phyloP scores from a whole-genome alignment of 192 early-diverging fungal genomes.

The Gonapodya prolifera region DNA sequence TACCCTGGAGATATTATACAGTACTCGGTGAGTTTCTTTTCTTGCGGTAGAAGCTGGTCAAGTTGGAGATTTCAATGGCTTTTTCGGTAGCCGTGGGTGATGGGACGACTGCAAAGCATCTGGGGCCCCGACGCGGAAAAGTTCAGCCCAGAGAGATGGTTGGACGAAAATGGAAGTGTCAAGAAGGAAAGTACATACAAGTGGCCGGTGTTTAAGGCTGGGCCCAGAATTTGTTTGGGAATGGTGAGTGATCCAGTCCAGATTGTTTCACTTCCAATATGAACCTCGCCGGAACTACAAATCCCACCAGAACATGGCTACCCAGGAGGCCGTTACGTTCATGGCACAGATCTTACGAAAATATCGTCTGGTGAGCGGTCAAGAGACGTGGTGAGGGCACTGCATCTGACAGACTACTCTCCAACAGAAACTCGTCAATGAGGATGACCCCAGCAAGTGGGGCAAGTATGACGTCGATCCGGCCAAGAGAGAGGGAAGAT shows the following conservation, averaged over 20 bases:
- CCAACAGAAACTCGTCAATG: conserved; percentile 4
- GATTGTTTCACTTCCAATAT: too few relatives aligned
- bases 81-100: conserved; percentile 23
- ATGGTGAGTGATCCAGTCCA: too few relatives aligned
- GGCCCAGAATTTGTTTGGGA: too few relatives aligned
- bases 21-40: conserved; percentile 14
- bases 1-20: conserved; percentile 30
- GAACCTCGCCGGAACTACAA: not conserved
- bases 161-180: conserved; percentile 22
- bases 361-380: not conserved
- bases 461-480: not conserved
- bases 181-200: conserved; percentile 21
- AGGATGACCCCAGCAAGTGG: not conserved
- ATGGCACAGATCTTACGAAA: not conserved
- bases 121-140: conserved; percentile 53
- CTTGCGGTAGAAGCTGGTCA: too few relatives aligned
- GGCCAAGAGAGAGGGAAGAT: not conserved
- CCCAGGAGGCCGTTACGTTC: conserved; percentile 4
- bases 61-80: too few relatives aligned
- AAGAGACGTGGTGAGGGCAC: not conserved
- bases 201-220: conserved; percentile 33
- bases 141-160: conserved; percentile 55
- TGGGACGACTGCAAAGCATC: conserved; percentile 32
- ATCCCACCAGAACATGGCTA: not conserved
- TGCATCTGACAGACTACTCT: not conserved